phyloP scores from a whole-genome alignment of 108 stramenopile genomes.

The Skeletonema marinoi region DNA sequence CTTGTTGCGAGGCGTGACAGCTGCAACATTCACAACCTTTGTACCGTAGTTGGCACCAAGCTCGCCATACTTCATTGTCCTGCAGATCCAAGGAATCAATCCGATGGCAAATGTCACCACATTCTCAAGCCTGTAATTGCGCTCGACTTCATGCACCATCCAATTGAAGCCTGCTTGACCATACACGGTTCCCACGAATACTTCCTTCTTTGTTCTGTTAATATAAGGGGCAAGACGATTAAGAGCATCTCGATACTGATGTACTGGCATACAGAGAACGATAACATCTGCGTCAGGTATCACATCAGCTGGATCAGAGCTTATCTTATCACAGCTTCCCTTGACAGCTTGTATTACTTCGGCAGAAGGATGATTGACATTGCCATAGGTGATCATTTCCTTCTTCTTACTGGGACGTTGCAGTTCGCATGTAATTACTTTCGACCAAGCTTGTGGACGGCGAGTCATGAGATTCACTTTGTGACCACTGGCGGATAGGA shows the following conservation, averaged over 20 bases:
- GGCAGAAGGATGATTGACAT: constrained; percentile 26
- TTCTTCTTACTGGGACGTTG: constrained; percentile 36
- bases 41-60: constrained; percentile 45
- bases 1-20: constrained; percentile 41
- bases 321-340: constrained; percentile 33
- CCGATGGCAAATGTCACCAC: constrained; percentile 50
- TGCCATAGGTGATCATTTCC: constrained; percentile 25
- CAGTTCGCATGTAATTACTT: constrained; percentile 33
- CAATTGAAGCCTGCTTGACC: constrained; percentile 62
- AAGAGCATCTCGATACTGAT: constrained; percentile 46
- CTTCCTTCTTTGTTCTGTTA: constrained; percentile 40
- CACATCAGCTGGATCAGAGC: constrained; percentile 49
- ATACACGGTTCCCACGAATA: constrained; percentile 56
- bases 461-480: constrained; percentile 50
- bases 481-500: constrained; percentile 40
- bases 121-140: constrained; percentile 26
- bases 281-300: constrained; percentile 58
- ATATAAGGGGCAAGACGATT: constrained; percentile 49
- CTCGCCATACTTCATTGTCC: constrained; percentile 43
- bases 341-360: constrained; percentile 25
- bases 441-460: constrained; percentile 37
- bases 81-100: constrained; percentile 59
- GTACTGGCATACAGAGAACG: constrained; percentile 57
- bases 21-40: constrained; percentile 42
- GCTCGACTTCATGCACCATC: constrained; percentile 61